Evolutionary conservation across 495 filamentous ascomycete species (phyloP).

Genomic region (Penicillium coprophilum): DNA sequence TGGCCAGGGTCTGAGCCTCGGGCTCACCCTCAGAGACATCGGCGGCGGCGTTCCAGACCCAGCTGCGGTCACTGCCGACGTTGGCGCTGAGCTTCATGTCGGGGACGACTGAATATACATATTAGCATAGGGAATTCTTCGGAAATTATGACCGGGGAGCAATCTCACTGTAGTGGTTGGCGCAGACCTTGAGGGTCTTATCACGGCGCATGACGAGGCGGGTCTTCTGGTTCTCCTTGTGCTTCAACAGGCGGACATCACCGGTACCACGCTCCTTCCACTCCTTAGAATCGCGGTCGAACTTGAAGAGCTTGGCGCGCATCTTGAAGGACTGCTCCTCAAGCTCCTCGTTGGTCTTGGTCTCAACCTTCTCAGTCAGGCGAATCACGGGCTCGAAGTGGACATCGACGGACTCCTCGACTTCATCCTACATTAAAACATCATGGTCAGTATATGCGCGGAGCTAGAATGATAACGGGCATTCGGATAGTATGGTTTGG

Average conservation of each 20-base stretch:
- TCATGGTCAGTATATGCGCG: constrained; percentile 6
- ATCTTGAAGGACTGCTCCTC: constrained; percentile 99
- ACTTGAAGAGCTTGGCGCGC: constrained; percentile 99
- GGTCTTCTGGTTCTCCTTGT: constrained; percentile 97
- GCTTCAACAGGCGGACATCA: constrained; percentile 93
- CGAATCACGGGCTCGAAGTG: constrained; percentile 96
- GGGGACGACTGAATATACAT: constrained; percentile 69
- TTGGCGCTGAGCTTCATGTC: constrained; percentile 99
- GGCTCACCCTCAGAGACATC: constrained; percentile 98
- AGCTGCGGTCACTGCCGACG: constrained; percentile 95
- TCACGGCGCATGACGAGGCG: constrained; percentile 97
- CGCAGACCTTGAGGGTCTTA: constrained; percentile 99
- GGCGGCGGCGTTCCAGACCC: constrained; percentile 98
- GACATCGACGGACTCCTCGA: constrained; percentile 82
- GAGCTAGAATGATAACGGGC: not conserved
- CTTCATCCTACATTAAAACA: constrained; percentile 53
- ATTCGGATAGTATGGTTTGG: not conserved
- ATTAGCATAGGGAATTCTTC: constrained; percentile 16
- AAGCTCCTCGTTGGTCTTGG: constrained; percentile 96
- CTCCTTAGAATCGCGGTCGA: constrained; percentile 82
- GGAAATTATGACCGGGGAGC: constrained; percentile 3
- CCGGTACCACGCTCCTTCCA: constrained; percentile 99
- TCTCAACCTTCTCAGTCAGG: constrained; percentile 93
- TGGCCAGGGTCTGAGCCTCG: constrained; percentile 92
- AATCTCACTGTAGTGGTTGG: constrained; percentile 95